Evolutionary conservation across 2,329 filamentous ascomycete genomes (phyloP).

Genomic region (Cladosporium halotolerans): DNA sequence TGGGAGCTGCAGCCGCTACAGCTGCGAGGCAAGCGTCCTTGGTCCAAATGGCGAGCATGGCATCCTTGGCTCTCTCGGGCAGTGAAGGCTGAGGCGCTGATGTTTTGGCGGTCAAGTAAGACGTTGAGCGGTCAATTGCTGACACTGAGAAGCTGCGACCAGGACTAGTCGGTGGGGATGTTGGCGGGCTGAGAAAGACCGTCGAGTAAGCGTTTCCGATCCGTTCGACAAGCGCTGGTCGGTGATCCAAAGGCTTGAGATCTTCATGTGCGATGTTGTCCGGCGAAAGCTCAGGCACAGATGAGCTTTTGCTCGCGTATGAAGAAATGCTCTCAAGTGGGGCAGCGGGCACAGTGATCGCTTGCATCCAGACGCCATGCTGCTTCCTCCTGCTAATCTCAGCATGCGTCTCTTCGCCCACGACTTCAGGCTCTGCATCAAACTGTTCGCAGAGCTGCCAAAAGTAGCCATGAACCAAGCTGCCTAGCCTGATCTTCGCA

Average conservation of each 20-base stretch:
- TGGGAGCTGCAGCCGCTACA: constrained; percentile 54
- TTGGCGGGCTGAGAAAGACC: constrained; percentile 55
- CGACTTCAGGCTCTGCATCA: constrained; percentile 62
- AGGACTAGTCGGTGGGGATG: constrained; percentile 65
- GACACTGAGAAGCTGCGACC: constrained; percentile 58
- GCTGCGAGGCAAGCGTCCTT: constrained; percentile 65
- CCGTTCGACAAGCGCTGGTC: constrained; percentile 63
- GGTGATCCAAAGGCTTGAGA: constrained; percentile 69
- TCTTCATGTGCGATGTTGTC: constrained; percentile 52
- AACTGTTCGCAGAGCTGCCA: constrained; percentile 74
- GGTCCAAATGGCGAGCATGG: constrained; percentile 69
- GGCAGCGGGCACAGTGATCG: constrained; percentile 41
- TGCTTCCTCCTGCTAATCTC: constrained; percentile 70
- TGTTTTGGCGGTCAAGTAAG: constrained; percentile 18
- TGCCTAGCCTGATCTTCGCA: constrained; percentile 72
- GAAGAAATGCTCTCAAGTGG: constrained; percentile 5
- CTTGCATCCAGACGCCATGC: constrained; percentile 73
- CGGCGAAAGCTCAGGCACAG: constrained; percentile 3
- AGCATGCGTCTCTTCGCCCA: constrained; percentile 65
- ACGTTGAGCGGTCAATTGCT: constrained; percentile 44
- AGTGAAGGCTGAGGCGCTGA: constrained; percentile 6
- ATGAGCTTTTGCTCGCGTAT: background rate
- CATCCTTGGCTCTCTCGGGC: constrained; percentile 13
- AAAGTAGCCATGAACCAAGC: constrained; percentile 83
- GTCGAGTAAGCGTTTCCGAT: constrained; percentile 67